Base-by-base conservation (phyloP, 768 basidiomycete genomes). In the Austroboletus festivus region DNA sequence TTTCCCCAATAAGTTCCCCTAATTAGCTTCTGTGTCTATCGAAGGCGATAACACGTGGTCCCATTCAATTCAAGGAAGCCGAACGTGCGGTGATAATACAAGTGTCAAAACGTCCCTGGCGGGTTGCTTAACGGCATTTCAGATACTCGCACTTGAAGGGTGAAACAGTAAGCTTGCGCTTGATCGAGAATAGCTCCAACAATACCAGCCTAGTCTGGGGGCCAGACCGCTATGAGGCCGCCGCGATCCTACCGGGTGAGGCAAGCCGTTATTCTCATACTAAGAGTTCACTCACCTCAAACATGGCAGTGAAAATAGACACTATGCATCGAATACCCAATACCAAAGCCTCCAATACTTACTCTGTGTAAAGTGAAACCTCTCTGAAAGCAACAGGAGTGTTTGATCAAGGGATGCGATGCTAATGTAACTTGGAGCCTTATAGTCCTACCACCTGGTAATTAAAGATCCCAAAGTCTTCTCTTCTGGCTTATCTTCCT, bases 71-170 rank as follows among this genome's bases (percentile, higher is more conserved):
- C 41, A 43, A 45, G 42, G 61, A 62, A 62, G 49, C 38, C 40
- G 52, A 53, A 52, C 24, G 34, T 40, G 40, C 61, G 61, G 52
- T 23, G 34, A 54, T 51, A 31, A 42, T 37, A 11, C 22, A 16
- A 33, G 19, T 39, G 28, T 12, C 18, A 50, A 46, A 45, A 20
- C 28, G 21, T 28, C 47, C 46, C 15, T 23, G 51, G 26, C 54
- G 38, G 47, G 54, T 48, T 56, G 41, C 57, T 48, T 57, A 42
- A 54, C 44, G 58, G 58, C 52, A 57, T 34, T 12, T n/a, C 5
- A 28, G 4, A 52, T 44, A 34, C 28, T 40, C 51, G 5, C 28
- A 28, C 28, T n/a, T n/a, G n/a, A 55, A 24, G 46, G 54, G 50
- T 47, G 42, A 48, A 50, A 42, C 44, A 24, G 28, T 2, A 52